Evolutionary conservation across 177 flowering plant species (phyloP).

Genomic region (Vitis hybrid): DNA sequence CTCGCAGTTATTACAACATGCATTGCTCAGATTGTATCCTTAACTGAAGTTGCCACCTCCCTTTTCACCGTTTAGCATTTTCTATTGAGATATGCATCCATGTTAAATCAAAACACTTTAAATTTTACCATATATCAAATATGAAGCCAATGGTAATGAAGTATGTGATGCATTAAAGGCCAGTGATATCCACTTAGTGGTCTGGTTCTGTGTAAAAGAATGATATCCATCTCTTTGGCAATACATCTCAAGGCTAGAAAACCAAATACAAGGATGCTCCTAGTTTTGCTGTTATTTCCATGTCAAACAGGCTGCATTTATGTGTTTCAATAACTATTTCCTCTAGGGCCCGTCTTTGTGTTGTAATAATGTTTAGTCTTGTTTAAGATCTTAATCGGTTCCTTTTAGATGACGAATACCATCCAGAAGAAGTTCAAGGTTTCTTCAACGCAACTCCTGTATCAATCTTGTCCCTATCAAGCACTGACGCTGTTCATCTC

Average conservation of each 20-base stretch:
- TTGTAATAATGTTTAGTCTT: not conserved
- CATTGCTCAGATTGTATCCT: conserved; percentile 5
- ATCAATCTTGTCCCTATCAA: conserved; percentile 95
- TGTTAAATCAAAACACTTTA: not conserved
- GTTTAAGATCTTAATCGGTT: conserved; percentile 45
- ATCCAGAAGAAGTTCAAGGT: conserved; percentile 97
- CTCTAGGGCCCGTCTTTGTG: not conserved
- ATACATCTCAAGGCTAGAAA: too few relatives aligned
- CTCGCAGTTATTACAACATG: not conserved
- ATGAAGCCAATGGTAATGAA: too few relatives aligned
- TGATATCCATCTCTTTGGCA: too few relatives aligned
- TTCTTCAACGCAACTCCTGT: conserved; percentile 92
- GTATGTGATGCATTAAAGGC: too few relatives aligned
- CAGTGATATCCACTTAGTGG: too few relatives aligned
- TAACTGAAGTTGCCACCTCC: too few relatives aligned
- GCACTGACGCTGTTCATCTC: conserved; percentile 67
- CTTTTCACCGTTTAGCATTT: not conserved
- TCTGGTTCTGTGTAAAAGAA: too few relatives aligned
- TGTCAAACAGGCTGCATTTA: too few relatives aligned
- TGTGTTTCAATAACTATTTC: too few relatives aligned
- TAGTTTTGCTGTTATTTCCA: too few relatives aligned
- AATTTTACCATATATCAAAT: not conserved
- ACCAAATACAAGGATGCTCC: too few relatives aligned
- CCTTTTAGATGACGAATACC: conserved; percentile 85
- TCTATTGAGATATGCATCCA: not conserved